These are phyloP conservation scores for Moricandia moricandioides DNA, from an alignment of 345 rosid genomes.

Conservation along the genomic window DNA sequence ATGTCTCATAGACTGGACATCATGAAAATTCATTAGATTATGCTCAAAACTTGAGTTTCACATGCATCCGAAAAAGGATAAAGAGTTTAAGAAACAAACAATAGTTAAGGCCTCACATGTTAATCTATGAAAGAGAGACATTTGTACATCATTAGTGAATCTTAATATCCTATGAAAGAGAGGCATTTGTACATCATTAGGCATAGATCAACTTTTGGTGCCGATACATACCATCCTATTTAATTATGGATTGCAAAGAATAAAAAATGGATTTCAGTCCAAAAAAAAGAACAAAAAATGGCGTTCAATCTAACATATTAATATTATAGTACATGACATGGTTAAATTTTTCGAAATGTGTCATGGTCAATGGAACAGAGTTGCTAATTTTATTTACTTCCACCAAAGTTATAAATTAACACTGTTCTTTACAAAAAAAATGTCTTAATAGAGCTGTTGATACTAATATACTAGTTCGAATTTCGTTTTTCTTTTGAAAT, in stretches of 20 bases:
- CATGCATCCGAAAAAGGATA: not conserved
- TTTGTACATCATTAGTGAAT: no score
- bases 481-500: slow-evolving; percentile 2
- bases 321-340: not conserved
- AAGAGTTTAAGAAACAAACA: not conserved
- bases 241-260: not conserved
- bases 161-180: no score
- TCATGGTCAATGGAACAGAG: not conserved
- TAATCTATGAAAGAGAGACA: not conserved
- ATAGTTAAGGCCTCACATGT: not conserved
- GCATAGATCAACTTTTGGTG: not conserved
- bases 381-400: not conserved
- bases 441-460: not conserved
- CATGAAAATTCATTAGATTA: not conserved
- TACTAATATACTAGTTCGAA: not conserved
- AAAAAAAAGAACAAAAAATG: not conserved
- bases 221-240: not conserved
- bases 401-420: not conserved
- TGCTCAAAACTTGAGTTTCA: not conserved
- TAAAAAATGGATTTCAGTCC: not conserved
- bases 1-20: not conserved
- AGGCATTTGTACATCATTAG: no score
- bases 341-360: not conserved
- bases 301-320: not conserved
- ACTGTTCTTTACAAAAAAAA: not conserved